These are phyloP conservation scores for Amanita phalloides DNA, from an alignment of 768 basidiomycete species.

Conservation along the genomic window DNA sequence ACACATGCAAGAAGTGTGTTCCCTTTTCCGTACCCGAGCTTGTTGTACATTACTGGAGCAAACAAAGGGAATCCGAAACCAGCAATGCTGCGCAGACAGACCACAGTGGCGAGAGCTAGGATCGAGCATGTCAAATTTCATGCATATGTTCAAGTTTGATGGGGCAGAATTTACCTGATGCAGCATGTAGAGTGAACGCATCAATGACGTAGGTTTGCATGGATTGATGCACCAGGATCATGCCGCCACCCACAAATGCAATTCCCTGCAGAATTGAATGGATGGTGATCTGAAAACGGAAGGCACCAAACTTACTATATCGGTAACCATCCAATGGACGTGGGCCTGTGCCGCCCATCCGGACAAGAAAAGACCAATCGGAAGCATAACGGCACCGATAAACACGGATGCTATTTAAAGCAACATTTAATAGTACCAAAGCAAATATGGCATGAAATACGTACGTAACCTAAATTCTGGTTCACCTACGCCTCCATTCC, in stretches of 20 bases:
- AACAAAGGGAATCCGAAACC: constrained; percentile 76
- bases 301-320: constrained; percentile 35
- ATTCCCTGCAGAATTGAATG: constrained; percentile 33
- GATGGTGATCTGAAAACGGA: neutral
- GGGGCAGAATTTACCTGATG: constrained; percentile 37
- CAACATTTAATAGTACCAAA: constrained; percentile 24
- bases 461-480: constrained; percentile 41
- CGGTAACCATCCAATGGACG: constrained; percentile 16
- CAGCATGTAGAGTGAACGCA: constrained; percentile 52
- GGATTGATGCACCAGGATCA: constrained; percentile 48
- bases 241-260: constrained; percentile 41
- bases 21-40: constrained; percentile 61
- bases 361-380: neutral
- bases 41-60: constrained; percentile 54
- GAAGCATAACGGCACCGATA: neutral
- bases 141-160: neutral
- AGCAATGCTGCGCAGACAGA: constrained; percentile 50
- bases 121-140: neutral
- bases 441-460: constrained; percentile 8
- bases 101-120: constrained; percentile 52
- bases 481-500: constrained; percentile 33
- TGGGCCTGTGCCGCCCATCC: neutral
- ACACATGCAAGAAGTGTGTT: constrained; percentile 51
- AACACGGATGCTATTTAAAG: constrained; percentile 6
- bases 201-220: constrained; percentile 65